These are phyloP conservation scores for Penicillium polonicum DNA, from an alignment of 2,329 filamentous ascomycete genomes.

Conservation along the genomic window DNA sequence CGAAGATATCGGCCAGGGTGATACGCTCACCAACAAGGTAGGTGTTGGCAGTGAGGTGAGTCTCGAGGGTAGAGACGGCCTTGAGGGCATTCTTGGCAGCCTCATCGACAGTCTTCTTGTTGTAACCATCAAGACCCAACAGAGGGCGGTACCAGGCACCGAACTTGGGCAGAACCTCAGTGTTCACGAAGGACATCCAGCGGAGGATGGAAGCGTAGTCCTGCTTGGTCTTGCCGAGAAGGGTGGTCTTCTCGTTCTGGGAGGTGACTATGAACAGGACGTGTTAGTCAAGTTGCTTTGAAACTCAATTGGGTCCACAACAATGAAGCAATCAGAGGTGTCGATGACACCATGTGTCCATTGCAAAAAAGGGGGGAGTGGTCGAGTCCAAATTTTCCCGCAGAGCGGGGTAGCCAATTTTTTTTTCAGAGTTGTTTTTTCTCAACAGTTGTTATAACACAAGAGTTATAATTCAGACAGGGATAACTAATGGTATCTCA, in stretches of 20 bases:
- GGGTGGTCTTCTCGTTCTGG: slow-evolving; percentile 99
- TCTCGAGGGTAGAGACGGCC: slow-evolving; percentile 72
- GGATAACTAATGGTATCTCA: slow-evolving; percentile 95
- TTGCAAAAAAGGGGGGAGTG: slow-evolving; percentile 17
- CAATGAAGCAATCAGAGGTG: slow-evolving; percentile 17
- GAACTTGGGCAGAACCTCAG: slow-evolving; percentile 72
- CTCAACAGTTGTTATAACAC: slow-evolving; percentile 73
- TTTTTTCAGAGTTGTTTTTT: slow-evolving; percentile 65
- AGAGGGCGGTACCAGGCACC: slow-evolving; percentile 84
- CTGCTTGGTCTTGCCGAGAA: slow-evolving; percentile 99
- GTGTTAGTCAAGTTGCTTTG: slow-evolving; percentile 26
- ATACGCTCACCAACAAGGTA: slow-evolving; percentile 97
- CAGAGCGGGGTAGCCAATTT: slow-evolving; percentile 53
- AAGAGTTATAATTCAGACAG: slow-evolving; percentile 93
- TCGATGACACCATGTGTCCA: slow-evolving; percentile 15
- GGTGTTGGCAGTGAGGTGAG: slow-evolving; percentile 87
- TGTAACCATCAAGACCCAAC: slow-evolving; percentile 78
- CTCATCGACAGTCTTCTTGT: slow-evolving; percentile 96
- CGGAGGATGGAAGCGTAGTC: slow-evolving; percentile 97
- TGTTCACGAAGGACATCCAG: slow-evolving; percentile 98
- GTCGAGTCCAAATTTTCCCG: slow-evolving; percentile 19
- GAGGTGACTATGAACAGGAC: slow-evolving; percentile 70
- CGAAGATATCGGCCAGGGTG: slow-evolving; percentile 92
- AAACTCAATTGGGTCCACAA: slow-evolving; percentile 9
- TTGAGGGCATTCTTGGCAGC: slow-evolving; percentile 66